Conservation (phyloP, 305 asterid species). For the Fraxinus greggii region DNA sequence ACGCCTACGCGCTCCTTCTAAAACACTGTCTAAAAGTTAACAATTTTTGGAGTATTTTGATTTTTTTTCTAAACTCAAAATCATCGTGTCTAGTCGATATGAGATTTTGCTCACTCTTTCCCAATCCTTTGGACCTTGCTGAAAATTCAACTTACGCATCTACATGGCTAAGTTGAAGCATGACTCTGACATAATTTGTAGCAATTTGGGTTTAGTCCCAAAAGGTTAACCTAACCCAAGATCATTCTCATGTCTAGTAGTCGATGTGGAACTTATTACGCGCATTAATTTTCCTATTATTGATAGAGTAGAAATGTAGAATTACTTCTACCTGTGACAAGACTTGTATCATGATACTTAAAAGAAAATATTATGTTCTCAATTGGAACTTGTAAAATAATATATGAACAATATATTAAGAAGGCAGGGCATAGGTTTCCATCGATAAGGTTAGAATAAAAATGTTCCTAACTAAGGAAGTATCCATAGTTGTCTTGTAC, state of each 20-base stretch:
- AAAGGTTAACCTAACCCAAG: neutral
- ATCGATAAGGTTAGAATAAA: conserved; percentile 39
- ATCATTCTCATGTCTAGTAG: neutral
- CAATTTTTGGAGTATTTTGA: no score
- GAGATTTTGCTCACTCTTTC: neutral
- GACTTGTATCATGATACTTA: conserved; percentile 19
- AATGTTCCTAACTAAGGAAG: conserved; percentile 13
- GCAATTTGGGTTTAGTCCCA: neutral
- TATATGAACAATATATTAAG: conserved; percentile 6
- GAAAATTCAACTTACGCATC: neutral
- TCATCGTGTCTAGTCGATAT: no score
- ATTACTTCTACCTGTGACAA: conserved; percentile 7
- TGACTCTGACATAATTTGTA: neutral
- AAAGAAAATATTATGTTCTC: conserved; percentile 13
- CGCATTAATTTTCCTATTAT: neutral
- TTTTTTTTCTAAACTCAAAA: no score
- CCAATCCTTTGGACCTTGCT: neutral
- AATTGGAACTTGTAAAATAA: conserved; percentile 15
- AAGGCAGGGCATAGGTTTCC: conserved; percentile 36
- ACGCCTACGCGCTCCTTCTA: no score
- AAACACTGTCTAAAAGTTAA: no score
- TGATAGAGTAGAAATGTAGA: neutral
- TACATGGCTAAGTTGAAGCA: neutral
- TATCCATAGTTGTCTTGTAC: conserved; percentile 48
- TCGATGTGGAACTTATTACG: neutral